Evolutionary conservation across 1,284 basidiomycete genomes (phyloP).

Genomic region (Phylloporus gajari): DNA sequence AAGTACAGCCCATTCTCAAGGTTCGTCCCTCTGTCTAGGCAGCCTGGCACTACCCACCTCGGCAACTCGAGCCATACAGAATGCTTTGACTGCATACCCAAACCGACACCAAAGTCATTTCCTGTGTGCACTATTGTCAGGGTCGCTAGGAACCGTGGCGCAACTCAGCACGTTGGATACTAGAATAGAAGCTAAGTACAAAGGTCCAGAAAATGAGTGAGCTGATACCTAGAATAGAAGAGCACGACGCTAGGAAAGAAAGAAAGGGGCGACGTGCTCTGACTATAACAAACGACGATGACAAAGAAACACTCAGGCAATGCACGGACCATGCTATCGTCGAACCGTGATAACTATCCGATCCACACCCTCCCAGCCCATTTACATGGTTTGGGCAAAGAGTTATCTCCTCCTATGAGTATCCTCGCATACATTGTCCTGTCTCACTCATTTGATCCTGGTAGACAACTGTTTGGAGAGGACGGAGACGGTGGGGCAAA

Average conservation of each 20-base stretch:
- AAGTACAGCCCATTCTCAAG: constrained; percentile 82
- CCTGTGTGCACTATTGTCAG: constrained; percentile 99
- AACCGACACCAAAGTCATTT: constrained; percentile 92
- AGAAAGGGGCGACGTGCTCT: too few species aligned
- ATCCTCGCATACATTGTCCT: neutral
- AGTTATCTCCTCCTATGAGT: constrained; percentile 94
- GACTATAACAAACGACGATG: too few species aligned
- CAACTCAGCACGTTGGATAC: too few species aligned
- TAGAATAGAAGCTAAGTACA: too few species aligned
- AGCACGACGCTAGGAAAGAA: too few species aligned
- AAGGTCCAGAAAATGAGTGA: too few species aligned
- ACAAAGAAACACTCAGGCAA: too few species aligned
- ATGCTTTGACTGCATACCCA: constrained; percentile 92
- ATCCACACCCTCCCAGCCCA: constrained; percentile 95
- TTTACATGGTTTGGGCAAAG: constrained; percentile 99
- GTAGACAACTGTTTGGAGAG: constrained; percentile 93
- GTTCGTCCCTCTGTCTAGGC: constrained; percentile 47
- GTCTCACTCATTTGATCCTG: neutral
- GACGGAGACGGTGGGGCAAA: constrained; percentile 83
- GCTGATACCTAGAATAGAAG: too few species aligned
- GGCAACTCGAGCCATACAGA: constrained; percentile 77
- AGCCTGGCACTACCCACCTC: constrained; percentile 9
- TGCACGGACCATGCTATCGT: too few species aligned
- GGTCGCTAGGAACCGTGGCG: too few species aligned
- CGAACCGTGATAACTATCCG: too few species aligned